Evolutionary conservation across 345 rosid genomes (phyloP), one percentile per base, ranked within the genome.

Genomic region (Lumnitzera racemosa): DNA sequence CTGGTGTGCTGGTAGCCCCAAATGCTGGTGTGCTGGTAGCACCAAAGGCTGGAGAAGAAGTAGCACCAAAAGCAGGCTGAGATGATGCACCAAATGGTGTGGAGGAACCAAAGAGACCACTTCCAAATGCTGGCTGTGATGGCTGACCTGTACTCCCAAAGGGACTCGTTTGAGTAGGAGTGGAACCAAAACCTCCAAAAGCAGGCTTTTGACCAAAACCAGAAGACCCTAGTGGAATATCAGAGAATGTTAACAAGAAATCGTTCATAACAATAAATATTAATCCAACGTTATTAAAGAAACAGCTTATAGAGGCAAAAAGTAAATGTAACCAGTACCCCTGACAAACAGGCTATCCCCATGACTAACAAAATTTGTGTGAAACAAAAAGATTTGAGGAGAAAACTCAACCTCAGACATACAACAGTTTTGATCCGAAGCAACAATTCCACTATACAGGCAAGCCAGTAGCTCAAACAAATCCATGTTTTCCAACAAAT

Each of bases 161-260:
- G 13, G 78, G 67, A 65, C 67, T 55, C 27, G 67, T 25, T 13
- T 54, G 67, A 14, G 76, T 27, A 71, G 51, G 66, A 46, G 80
- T 67, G 52, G 98, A 79, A 46, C 90, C 88, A 74, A 88, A 83
- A 64, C 95, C 81, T 56, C 79, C 95, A 74, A 89, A 89, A 49
- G 79, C 74, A 70, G 88, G 68, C 71, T 86, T 88, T 72, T 90
- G 95, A 55, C 97, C 95, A 61, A 84, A 88, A 17, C 66, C 64
- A 70, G 92, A 80, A 62, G 85, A 65, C 14, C 87, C 96, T 89
- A 61, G 36, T 57, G 52, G 58, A 48, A 63, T 10, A 51, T 53
- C 12, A 15, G 46, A 15, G 5, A 64, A 5, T 29, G 4, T 12
- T 12, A 15, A 55, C 11, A 47, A 53, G 53, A 17, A 29, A 56